Percentiles rank a stretch among this genome's conserved stretches.
phyloP scores from a whole-genome alignment of 2,329 filamentous ascomycete species.

The Colletotrichum plurivorum region DNA sequence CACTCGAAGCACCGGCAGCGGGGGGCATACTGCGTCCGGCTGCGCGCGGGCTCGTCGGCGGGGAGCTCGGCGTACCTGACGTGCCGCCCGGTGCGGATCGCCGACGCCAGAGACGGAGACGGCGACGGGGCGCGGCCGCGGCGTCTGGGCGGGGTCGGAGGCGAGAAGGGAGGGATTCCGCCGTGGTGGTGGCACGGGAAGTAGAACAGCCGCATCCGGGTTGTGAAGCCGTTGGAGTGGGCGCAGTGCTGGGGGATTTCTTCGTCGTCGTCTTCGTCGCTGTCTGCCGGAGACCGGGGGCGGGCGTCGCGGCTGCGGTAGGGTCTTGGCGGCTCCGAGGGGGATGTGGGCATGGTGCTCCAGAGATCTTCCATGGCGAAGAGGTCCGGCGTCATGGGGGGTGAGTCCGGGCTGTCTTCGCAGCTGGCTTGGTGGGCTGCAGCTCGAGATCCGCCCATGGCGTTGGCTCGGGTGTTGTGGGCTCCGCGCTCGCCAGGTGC shows the following conservation, averaged over 20 bases:
- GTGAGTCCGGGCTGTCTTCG: neutral
- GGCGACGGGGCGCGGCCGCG: neutral
- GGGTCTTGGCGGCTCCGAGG: neutral
- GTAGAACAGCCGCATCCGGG: neutral
- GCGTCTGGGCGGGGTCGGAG: neutral
- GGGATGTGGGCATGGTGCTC: neutral
- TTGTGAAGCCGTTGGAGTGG: neutral
- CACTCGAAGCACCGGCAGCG: slow-evolving; percentile 6
- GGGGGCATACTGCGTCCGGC: neutral
- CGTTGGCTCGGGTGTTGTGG: neutral
- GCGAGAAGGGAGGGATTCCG: neutral
- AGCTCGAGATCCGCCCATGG: too few species aligned
- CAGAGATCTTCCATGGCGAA: slow-evolving; percentile 9
- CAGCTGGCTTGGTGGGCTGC: neutral
- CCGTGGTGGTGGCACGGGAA: neutral
- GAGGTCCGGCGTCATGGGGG: neutral
- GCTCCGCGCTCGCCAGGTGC: neutral
- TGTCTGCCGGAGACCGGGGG: neutral
- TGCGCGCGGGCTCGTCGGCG: neutral
- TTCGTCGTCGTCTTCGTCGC: neutral
- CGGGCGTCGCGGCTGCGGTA: neutral
- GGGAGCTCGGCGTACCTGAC: neutral
- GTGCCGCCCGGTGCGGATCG: neutral
- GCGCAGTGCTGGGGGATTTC: neutral
- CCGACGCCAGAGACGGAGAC: neutral